Conservation (phyloP, 208 protist genomes). For the Phytomonas sp. region DNA sequence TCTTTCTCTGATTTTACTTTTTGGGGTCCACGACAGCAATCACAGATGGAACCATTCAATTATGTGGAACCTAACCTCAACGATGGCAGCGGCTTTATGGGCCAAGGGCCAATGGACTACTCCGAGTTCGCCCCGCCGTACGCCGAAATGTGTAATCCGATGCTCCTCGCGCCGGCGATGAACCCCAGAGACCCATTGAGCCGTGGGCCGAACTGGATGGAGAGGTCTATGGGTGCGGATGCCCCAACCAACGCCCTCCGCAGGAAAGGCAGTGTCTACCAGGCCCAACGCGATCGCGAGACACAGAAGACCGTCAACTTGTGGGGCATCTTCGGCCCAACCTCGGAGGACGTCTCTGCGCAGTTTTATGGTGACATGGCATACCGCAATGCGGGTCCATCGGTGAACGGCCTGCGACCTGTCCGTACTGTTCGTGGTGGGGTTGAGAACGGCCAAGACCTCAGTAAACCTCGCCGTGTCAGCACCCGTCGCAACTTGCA, state of each 20-base stretch:
- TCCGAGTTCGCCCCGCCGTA: not conserved
- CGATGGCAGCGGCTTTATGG: not conserved
- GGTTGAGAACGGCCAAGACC: constrained; percentile 43
- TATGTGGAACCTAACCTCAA: not conserved
- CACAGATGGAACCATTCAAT: not conserved
- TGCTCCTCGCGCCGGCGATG: too few relatives aligned
- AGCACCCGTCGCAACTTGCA: constrained; percentile 27
- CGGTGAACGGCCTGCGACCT: constrained; percentile 36
- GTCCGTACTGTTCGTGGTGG: constrained; percentile 39
- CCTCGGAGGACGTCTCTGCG: constrained; percentile 29
- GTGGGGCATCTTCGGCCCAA: constrained; percentile 23
- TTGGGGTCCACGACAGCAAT: not conserved
- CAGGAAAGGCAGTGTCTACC: constrained; percentile 39
- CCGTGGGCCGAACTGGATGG: not conserved
- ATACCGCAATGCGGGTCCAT: constrained; percentile 21
- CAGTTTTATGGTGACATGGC: constrained; percentile 73
- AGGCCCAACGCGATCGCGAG: constrained; percentile 27
- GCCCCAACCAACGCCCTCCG: constrained; percentile 23
- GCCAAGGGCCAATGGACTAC: not conserved
- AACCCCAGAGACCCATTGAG: not conserved
- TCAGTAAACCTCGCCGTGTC: constrained; percentile 52
- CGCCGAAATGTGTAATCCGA: too few relatives aligned
- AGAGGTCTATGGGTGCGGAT: not conserved
- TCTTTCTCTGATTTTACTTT: not conserved
- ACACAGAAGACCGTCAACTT: constrained; percentile 43